Conservation (phyloP, 1,284 basidiomycete genomes). For the Apiotrichum akiyoshidainum region DNA sequence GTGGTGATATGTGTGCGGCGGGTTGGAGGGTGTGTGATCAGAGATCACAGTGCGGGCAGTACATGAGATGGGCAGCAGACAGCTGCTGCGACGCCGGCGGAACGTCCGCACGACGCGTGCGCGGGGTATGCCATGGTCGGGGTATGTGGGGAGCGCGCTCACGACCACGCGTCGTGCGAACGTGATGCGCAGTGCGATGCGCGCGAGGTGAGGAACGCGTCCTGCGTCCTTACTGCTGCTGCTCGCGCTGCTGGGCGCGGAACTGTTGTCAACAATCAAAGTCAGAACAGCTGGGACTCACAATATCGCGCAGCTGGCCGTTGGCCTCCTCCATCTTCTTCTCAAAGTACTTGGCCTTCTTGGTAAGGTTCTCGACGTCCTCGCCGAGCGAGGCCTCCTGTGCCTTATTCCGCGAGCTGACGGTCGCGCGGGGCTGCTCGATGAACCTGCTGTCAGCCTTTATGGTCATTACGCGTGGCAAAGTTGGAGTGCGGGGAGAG, state of each 20-base stretch:
- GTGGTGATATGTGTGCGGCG: background rate
- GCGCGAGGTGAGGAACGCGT: background rate
- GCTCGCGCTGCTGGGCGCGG: conserved; percentile 42
- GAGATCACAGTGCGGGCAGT: background rate
- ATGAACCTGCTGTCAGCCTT: conserved; percentile 65
- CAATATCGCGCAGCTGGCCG: conserved; percentile 78
- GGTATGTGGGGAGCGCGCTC: background rate
- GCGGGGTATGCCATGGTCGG: conserved; percentile 4
- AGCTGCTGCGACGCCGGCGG: background rate
- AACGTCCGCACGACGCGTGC: background rate
- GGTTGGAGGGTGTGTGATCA: background rate
- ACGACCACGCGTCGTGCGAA: background rate
- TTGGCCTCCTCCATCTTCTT: conserved; percentile 88
- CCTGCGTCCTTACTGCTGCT: conserved; percentile 1
- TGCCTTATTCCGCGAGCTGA: conserved; percentile 68
- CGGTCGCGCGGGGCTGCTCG: conserved; percentile 72
- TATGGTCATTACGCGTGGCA: no score
- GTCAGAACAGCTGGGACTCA: conserved; percentile 49
- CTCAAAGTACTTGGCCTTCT: conserved; percentile 77
- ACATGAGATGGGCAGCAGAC: background rate
- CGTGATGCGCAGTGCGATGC: background rate
- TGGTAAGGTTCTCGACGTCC: conserved; percentile 71
- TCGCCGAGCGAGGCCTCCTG: conserved; percentile 78
- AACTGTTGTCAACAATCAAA: conserved; percentile 30
- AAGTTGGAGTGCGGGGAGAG: no score